Evolutionary conservation across 2,329 filamentous ascomycete genomes (phyloP).

Genomic region (Chaetomiaceae sp.): DNA sequence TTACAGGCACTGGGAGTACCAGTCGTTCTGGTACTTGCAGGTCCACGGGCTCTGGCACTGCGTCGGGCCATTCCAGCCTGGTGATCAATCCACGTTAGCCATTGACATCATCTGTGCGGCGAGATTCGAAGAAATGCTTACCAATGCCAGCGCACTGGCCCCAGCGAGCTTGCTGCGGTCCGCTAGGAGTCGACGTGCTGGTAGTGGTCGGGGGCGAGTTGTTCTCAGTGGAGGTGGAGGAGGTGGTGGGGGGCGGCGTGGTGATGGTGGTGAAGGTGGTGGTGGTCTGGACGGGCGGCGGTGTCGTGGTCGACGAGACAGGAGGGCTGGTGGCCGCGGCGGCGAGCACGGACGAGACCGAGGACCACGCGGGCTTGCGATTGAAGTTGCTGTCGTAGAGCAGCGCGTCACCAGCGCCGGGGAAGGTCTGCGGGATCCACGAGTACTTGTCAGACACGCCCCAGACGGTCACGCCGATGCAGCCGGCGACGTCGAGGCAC

Average conservation of each 20-base stretch:
- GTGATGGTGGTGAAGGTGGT: background rate
- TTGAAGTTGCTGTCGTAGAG: conserved; percentile 33
- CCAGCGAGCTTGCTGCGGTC: conserved; percentile 19
- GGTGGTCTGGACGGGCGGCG: conserved; percentile 11
- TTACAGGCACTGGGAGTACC: conserved; percentile 29
- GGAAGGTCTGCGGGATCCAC: conserved; percentile 35
- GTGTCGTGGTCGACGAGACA: conserved; percentile 19
- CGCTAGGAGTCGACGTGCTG: conserved; percentile 4
- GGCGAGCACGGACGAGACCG: conserved; percentile 32
- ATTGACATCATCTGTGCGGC: too few relatives aligned
- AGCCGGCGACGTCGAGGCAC: conserved; percentile 31
- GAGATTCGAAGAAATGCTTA: too few relatives aligned
- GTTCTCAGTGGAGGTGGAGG: background rate
- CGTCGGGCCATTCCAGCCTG: conserved; percentile 25
- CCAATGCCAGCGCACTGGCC: conserved; percentile 28
- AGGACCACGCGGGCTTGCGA: conserved; percentile 36
- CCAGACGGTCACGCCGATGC: conserved; percentile 40
- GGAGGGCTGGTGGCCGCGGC: conserved; percentile 23
- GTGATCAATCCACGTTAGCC: too few relatives aligned
- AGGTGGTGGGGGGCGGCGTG: background rate
- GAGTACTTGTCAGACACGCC: conserved; percentile 37
- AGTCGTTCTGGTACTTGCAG: conserved; percentile 26
- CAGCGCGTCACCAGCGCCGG: conserved; percentile 33
- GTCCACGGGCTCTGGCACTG: conserved; percentile 26
- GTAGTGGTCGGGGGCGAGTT: too few relatives aligned